A percentile compares a stretch with the other conserved stretches of the same genome.
These are phyloP conservation scores for Fraxinus floribunda DNA, from an alignment of 305 asterid genomes.

Conservation along the genomic window DNA sequence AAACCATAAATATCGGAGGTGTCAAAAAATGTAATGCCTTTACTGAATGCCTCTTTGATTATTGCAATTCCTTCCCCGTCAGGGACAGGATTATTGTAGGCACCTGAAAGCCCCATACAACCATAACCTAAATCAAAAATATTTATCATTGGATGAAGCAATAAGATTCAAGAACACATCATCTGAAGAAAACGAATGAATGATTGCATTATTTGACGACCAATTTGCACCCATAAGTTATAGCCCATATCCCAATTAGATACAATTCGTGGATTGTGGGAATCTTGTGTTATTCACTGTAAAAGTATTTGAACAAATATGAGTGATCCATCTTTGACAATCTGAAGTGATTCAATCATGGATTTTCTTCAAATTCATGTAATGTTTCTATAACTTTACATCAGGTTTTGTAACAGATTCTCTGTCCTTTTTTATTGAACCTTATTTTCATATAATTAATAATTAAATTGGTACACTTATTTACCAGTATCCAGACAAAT, in stretches of 20 bases:
- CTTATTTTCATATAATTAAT: not conserved
- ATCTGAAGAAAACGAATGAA: not conserved
- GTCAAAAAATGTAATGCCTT: slow-evolving; percentile 48
- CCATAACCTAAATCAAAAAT: slow-evolving; percentile 39
- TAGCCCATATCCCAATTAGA: not conserved
- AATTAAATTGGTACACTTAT: not conserved
- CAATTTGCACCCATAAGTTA: not conserved
- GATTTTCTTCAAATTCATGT: not conserved
- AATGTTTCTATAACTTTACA: not conserved
- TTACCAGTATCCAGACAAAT: not conserved
- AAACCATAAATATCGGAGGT: slow-evolving; percentile 46
- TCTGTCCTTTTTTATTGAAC: not conserved
- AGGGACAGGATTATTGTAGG: slow-evolving; percentile 38
- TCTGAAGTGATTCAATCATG: not conserved
- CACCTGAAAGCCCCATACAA: slow-evolving; percentile 53
- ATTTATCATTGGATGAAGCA: not conserved
- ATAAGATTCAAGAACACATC: not conserved
- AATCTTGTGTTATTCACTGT: not conserved
- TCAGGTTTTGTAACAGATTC: not conserved
- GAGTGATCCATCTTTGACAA: not conserved
- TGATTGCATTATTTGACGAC: not conserved
- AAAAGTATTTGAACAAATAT: not conserved
- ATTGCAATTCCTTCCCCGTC: slow-evolving; percentile 46
- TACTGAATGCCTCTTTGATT: slow-evolving; percentile 42
- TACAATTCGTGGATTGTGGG: not conserved